Evolutionary conservation across 768 basidiomycete species (phyloP), one percentile per base, ranked within the genome.

Genomic region (Dendrothele bispora): DNA sequence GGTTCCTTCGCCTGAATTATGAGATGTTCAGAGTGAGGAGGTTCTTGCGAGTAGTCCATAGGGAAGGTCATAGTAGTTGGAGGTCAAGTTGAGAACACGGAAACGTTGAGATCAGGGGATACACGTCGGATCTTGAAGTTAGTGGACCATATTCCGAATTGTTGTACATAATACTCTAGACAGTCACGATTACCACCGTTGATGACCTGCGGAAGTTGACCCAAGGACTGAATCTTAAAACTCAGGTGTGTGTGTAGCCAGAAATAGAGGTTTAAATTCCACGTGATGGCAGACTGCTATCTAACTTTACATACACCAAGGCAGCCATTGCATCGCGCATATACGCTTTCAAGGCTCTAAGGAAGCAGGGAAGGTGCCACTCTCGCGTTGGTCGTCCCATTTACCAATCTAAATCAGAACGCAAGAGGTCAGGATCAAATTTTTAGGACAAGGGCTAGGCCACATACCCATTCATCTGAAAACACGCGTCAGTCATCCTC

Each of bases 331-430:
- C n/a, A n/a, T n/a, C n/a, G n/a, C 17, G 20, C 25, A 50, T 12
- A 45, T 14, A 35, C 15, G 20, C 10, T 10, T 61, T 78, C 71
- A 84, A 52, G 84, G 84, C 63, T 95, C 91, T 60, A 97, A 72
- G 11, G 91, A 91, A 10, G 91, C 89, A 27, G 93, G 91, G 83
- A 97, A 97, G 18, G 88, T 88, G 49, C 91, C 92, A 55, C 69
- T 84, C 66, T 98, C 94, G 65, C 95, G 83, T 70, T 98, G 93
- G 47, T 95, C 95, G 64, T 99, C 95, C 75, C 87, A 98, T 73
- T 86, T 91, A 59, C 74, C 63, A 65, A 87, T 84, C 95, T 93
- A 62, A 14, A 36, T 46, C 42, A 50, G 49, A 12, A 43, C 52
- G 32, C 8, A 48, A 49, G 12, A 42, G 27, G 46, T 57, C 18